phyloP scores from a whole-genome alignment of 169 alveolate species.

The Prorocentrum cordatum region DNA sequence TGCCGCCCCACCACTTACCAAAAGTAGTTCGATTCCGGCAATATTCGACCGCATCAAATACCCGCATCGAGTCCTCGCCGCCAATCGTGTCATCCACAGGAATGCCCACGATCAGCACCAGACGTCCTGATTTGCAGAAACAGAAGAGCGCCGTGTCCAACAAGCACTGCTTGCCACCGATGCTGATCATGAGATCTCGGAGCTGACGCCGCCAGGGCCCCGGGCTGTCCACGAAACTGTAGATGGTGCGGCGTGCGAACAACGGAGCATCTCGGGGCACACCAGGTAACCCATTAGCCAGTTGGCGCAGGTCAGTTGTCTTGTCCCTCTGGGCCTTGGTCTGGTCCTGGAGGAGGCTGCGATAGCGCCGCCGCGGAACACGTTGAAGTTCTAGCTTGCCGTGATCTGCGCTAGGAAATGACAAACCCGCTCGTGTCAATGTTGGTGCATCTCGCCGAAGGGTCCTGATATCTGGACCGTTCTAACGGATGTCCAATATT shows the following conservation, averaged over 20 bases:
- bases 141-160: not conserved
- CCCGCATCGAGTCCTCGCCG: not conserved
- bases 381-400: not conserved
- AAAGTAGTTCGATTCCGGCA: not conserved
- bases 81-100: conserved; percentile 12
- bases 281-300: not conserved
- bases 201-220: not conserved
- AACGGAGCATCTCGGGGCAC: not conserved
- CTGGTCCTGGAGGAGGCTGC: not conserved
- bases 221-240: not conserved
- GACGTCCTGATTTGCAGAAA: not conserved
- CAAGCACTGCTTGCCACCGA: not conserved
- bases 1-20: not conserved
- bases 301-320: not conserved
- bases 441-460: conserved; percentile 8
- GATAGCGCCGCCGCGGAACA: not conserved
- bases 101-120: not conserved
- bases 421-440: not conserved
- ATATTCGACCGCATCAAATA: not conserved
- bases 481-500: not conserved
- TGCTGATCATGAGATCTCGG: not conserved
- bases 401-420: not conserved
- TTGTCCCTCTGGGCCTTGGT: not conserved
- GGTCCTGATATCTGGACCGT: not conserved
- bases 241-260: not conserved